Base-by-base conservation (phyloP, 257 asterid species). In the Verbascum thapsus region DNA sequence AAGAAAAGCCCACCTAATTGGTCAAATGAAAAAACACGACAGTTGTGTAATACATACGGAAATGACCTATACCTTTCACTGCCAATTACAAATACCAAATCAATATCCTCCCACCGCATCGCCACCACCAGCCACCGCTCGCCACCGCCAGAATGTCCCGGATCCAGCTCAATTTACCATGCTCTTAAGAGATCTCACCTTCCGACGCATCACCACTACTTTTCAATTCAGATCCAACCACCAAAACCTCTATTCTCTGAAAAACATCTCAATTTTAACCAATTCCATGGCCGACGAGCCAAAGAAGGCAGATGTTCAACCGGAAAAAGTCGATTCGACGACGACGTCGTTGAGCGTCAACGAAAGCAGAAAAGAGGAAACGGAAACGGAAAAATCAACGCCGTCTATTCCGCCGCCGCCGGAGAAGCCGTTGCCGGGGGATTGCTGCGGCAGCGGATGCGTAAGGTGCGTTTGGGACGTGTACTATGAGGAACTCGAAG, bases 401-500 rank as follows among this genome's bases (percentile, higher is more conserved):
- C 63, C 76, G 4, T 3, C 56, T 3, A 17, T 65, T 58, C 87
- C 85, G n/a, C 78, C 89, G 64, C 89, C 85, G 66, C 95, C 92
- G 71, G 92, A 87, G 81, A 87, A 82, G 80, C 95, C 95, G 53
- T 34, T 84, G 75, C 86, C 92, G 32, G 92, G 83, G 53, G 92
- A 84, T 75, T 87, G 95, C 71, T 87, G 92, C 74, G 95, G 88
- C 57, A 84, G 86, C 74, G 95, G 95, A 52, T 87, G 95, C 60
- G 83, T 87, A 37, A 76, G 85, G 66, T 87, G 95, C 74, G 92
- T 87, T 20, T 87, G 95, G 95, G 95, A 87, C 48, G 51, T 75
- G 7, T 87, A 87, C 59, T 87, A 78, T 34, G 95, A 84, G 16
- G 95, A 87, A 73, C 90, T 87, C 40, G 95, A 87, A 37, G 95